A percentile compares a stretch with the other conserved stretches of the same genome.
These are phyloP conservation scores for Cicer cuneatum DNA, from an alignment of 306 rosid species.

Conservation along the genomic window DNA sequence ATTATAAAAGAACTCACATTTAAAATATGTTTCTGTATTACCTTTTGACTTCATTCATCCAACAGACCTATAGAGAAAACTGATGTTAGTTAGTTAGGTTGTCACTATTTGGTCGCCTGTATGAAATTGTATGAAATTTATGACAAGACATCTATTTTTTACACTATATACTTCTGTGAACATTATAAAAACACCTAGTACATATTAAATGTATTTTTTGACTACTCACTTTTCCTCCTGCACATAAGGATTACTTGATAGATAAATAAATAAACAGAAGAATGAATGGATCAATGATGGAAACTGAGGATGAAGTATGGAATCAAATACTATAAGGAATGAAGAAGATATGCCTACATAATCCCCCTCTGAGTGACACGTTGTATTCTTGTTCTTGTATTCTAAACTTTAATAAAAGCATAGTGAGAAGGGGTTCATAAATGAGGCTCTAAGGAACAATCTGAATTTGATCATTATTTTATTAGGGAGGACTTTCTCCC, in stretches of 20 bases:
- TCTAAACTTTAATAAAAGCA: background rate
- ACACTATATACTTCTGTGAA: background rate
- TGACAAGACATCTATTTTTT: background rate
- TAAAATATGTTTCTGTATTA: background rate
- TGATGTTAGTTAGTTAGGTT: conserved; percentile 8
- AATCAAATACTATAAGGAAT: background rate
- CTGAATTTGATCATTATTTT: background rate
- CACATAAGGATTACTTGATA: background rate
- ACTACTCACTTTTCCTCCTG: background rate
- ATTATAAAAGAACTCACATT: too few species aligned
- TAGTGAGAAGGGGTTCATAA: background rate
- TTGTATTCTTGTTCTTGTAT: background rate
- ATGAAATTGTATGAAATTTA: conserved; percentile 23
- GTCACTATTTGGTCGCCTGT: conserved; percentile 7
- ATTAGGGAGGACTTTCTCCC: too few species aligned
- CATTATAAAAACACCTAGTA: conserved; percentile 8
- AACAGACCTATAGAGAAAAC: conserved; percentile 6
- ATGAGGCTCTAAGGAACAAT: conserved; percentile 3
- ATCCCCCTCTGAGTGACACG: background rate
- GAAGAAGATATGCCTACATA: conserved; percentile 14
- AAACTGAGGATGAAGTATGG: background rate
- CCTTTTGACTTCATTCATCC: background rate
- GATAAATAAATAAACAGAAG: background rate
- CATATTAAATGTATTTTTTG: background rate
- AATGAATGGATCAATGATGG: conserved; percentile 16